These are phyloP conservation scores for Chaetomidium leptoderma DNA, from an alignment of 495 filamentous ascomycete genomes.

Conservation along the genomic window DNA sequence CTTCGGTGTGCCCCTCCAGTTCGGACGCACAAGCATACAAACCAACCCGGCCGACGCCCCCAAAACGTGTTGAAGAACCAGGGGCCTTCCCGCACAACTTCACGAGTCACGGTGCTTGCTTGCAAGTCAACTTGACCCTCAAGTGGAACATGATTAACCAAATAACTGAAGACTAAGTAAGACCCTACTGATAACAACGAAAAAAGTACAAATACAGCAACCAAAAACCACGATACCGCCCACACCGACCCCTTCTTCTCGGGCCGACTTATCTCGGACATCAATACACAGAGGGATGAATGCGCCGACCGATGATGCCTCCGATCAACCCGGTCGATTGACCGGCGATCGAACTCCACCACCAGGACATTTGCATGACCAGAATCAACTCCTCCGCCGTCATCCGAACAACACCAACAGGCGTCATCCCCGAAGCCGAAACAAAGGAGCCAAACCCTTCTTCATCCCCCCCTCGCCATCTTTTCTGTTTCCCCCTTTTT, in stretches of 20 bases:
- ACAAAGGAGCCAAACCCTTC: neutral
- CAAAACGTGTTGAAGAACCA: neutral
- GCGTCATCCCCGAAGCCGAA: neutral
- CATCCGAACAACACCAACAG: neutral
- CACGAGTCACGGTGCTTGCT: neutral
- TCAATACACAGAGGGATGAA: neutral
- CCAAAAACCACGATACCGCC: neutral
- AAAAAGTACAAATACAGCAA: neutral
- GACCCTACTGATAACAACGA: too few species aligned
- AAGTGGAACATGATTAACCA: too few species aligned
- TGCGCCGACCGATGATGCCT: neutral
- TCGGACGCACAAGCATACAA: constrained; percentile 2
- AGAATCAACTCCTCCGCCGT: neutral
- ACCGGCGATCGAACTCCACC: neutral
- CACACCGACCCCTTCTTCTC: too few species aligned
- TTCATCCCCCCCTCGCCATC: neutral
- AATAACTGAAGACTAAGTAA: too few species aligned
- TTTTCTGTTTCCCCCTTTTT: neutral
- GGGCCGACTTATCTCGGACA: too few species aligned
- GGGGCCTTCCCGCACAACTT: neutral
- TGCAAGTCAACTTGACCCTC: too few species aligned
- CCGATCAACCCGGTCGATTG: neutral
- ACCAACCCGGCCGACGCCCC: neutral
- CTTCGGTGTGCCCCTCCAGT: neutral
- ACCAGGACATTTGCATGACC: neutral